Conservation (phyloP, 2,329 filamentous ascomycete genomes). For the Fusarium equiseti region DNA sequence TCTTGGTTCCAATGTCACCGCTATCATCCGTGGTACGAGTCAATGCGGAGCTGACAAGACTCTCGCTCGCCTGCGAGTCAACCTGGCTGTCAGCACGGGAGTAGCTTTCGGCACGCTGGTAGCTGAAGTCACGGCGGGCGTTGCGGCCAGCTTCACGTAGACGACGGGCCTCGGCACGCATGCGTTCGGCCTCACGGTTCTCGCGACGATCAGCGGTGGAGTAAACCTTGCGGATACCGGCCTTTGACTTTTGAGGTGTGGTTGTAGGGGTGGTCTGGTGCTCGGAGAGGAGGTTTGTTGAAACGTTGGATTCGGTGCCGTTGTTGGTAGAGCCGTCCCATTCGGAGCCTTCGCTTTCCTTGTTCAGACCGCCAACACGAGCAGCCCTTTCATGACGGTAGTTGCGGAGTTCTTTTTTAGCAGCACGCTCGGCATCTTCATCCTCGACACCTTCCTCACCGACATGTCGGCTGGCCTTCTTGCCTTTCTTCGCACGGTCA, state of each 20-base stretch:
- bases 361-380: slow-evolving; percentile 89
- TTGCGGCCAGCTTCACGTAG: slow-evolving; percentile 66
- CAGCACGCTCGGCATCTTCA: slow-evolving; percentile 71
- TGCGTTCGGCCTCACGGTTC: slow-evolving; percentile 64
- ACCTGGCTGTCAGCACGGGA: slow-evolving; percentile 40
- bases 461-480: slow-evolving; percentile 61
- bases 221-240: slow-evolving; percentile 72
- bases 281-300: slow-evolving; percentile 70
- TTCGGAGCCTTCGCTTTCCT: slow-evolving; percentile 79
- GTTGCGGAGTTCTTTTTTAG: slow-evolving; percentile 76
- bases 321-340: slow-evolving; percentile 82
- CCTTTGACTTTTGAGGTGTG: slow-evolving; percentile 58
- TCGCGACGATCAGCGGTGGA: slow-evolving; percentile 68
- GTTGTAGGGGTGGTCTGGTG: slow-evolving; percentile 68
- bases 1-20: slow-evolving; percentile 68
- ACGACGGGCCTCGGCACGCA: slow-evolving; percentile 67
- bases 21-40: slow-evolving; percentile 55
- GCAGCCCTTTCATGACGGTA: slow-evolving; percentile 91
- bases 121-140: slow-evolving; percentile 65
- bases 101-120: slow-evolving; percentile 55
- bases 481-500: slow-evolving; percentile 56
- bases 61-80: slow-evolving; percentile 48
- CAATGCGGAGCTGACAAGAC: slow-evolving; percentile 48
- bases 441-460: slow-evolving; percentile 73
- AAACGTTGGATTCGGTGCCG: slow-evolving; percentile 71